These are phyloP conservation scores for Domatiomyces catenatus DNA, from an alignment of 2,329 filamentous ascomycete genomes.

Conservation along the genomic window DNA sequence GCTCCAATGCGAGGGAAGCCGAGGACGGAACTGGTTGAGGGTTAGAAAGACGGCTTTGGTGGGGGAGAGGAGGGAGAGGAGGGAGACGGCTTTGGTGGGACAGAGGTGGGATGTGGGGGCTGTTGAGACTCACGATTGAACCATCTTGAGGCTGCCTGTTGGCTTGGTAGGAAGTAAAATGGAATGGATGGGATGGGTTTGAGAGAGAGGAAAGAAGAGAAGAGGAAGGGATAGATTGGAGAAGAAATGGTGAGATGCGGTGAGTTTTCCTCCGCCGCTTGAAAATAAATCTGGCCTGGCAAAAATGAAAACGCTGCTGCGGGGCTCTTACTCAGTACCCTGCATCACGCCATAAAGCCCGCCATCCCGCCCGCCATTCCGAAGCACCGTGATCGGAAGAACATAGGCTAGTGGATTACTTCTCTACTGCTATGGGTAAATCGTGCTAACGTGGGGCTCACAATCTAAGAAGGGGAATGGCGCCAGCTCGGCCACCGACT, in stretches of 20 bases:
- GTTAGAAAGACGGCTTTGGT: constrained; percentile 6
- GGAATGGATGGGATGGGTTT: constrained; percentile 2
- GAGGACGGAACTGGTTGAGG: constrained; percentile 51
- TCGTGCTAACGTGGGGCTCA: no score
- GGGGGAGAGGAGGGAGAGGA: neutral
- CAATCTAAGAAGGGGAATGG: constrained; percentile 37
- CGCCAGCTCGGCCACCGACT: constrained; percentile 58
- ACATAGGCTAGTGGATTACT: neutral
- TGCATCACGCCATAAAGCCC: neutral
- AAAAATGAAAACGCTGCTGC: neutral
- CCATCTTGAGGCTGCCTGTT: constrained; percentile 32
- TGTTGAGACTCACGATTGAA: constrained; percentile 39
- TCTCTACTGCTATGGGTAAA: no score
- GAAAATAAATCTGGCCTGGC: neutral
- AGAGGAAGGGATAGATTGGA: constrained; percentile 13
- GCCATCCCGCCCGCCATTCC: neutral
- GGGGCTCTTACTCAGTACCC: neutral
- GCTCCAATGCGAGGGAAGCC: constrained; percentile 98
- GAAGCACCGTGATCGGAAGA: neutral
- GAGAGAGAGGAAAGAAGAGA: constrained; percentile 11
- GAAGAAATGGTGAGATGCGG: neutral
- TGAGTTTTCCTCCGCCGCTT: neutral
- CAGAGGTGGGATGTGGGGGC: neutral
- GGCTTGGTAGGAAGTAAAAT: neutral
- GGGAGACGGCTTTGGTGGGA: no score